A percentile compares a stretch with the other conserved stretches of the same genome.
Conservation (phyloP, 179 eudicot species). For the Corrigiola litoralis region DNA sequence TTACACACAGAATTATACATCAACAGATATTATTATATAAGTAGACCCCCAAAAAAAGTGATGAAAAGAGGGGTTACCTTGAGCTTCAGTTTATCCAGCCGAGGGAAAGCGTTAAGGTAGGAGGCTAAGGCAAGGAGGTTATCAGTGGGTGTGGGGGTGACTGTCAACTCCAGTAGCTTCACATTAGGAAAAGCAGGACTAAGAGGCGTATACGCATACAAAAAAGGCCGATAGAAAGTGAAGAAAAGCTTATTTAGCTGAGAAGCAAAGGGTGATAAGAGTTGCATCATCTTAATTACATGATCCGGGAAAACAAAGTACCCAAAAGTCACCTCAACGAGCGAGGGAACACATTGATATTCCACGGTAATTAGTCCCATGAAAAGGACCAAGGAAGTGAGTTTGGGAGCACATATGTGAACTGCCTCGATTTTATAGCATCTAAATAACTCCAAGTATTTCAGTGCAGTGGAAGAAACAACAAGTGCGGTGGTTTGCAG, state of each 20-base stretch:
- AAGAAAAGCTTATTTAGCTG: too few relatives aligned
- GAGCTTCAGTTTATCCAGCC: not conserved
- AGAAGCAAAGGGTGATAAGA: too few relatives aligned
- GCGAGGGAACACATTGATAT: not conserved
- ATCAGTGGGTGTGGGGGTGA: not conserved
- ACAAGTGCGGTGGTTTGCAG: not conserved
- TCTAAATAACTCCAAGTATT: not conserved
- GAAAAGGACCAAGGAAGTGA: not conserved
- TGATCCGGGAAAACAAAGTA: too few relatives aligned
- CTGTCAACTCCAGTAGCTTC: not conserved
- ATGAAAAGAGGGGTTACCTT: not conserved
- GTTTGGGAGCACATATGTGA: not conserved
- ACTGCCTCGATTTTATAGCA: not conserved
- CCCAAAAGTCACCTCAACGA: conserved; percentile 1
- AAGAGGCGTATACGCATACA: too few relatives aligned
- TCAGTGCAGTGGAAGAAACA: not conserved
- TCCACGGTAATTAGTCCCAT: not conserved
- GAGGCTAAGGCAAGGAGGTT: not conserved
- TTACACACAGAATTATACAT: too few relatives aligned
- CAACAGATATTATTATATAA: too few relatives aligned
- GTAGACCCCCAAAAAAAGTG: too few relatives aligned
- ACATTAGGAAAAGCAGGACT: not conserved
- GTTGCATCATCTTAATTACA: too few relatives aligned
- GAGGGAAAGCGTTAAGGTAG: not conserved
- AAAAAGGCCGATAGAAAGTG: too few relatives aligned